Conservation (phyloP, 176 grass and related monocot species). For the Oryza meridionalis region DNA sequence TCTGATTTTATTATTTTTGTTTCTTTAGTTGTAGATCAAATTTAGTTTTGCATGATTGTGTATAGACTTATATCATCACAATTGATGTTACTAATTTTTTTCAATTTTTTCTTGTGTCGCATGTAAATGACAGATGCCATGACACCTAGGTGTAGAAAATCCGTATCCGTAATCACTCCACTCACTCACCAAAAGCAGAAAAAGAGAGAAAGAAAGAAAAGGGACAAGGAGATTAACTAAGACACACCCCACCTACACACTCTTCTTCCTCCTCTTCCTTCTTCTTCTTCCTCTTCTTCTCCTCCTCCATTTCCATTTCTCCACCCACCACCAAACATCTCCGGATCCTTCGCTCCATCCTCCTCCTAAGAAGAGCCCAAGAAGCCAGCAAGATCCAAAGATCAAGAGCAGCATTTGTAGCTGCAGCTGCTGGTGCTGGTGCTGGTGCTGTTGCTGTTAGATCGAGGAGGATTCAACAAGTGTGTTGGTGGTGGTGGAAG, state of each 20-base stretch:
- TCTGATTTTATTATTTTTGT: too few species aligned
- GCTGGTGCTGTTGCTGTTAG: background rate
- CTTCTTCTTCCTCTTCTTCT: background rate
- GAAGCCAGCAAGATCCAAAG: conserved; percentile 32
- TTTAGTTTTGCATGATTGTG: too few species aligned
- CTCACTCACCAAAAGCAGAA: conserved; percentile 23
- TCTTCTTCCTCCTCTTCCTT: background rate
- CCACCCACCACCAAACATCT: conserved; percentile 45
- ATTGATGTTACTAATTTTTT: too few species aligned
- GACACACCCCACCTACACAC: conserved; percentile 33
- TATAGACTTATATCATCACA: too few species aligned
- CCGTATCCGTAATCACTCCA: too few species aligned
- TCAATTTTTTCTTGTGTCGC: too few species aligned
- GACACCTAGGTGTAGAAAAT: too few species aligned
- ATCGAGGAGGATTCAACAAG: conserved; percentile 5
- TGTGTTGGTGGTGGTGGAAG: conserved; percentile 27
- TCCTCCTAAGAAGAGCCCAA: conserved; percentile 14
- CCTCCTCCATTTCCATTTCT: conserved; percentile 33
- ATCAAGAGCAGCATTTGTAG: conserved; percentile 52
- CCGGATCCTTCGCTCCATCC: background rate
- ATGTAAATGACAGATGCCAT: too few species aligned
- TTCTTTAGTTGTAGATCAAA: too few species aligned
- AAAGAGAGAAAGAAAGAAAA: background rate
- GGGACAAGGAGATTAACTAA: conserved; percentile 26
- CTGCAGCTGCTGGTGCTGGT: background rate